Evolutionary conservation across 129 eudicot genomes (phyloP), one percentile per base, ranked within the genome.

Genomic region (Daucus carota): DNA sequence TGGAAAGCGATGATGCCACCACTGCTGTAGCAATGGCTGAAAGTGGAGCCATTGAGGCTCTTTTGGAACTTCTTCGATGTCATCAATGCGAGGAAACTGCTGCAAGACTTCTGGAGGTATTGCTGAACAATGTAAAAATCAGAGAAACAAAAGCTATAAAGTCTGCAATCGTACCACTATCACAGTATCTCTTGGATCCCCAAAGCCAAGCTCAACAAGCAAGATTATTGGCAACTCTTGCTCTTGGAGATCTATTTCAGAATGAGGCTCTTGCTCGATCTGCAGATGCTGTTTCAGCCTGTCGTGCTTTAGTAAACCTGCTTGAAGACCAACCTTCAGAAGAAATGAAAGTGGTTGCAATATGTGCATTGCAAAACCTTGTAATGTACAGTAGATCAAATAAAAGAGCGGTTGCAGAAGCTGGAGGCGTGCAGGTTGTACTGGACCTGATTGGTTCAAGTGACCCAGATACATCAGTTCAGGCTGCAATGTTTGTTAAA

Each of bases 391-490:
- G 99, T 85, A 86, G 95, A 36, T 88, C 97, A 17, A 95, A 95
- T 74, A 95, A 95, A 75, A 88, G 99, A 79, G 99, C 99, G 0
- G 99, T 95, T 84, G 99, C 99, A 44, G 99, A 95, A 81, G 99
- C 97, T 76, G 99, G 99, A 20, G 99, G 99, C 29, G 97, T 95
- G 69, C 99, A 95, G 82, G 95, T 92, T 50, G 89, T 95, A 47
- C 90, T 95, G 42, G 99, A 95, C 85, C 79, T 95, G 77, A 95
- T 95, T 80, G 88, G 96, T 74, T 92, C 97, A 26, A 92, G 99
- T 83, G 99, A 95, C 74, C 94, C 89, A 0, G 99, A 95, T 22
- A 95, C 99, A 11, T 95, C 99, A 13, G 86, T 95, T 31, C 99
- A 89, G 81, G 96, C 99, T 66, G 91, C 99, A 34, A 95, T 95